Base-by-base conservation (phyloP, 805 yeast genomes). In the Saccharomyces jurei region DNA sequence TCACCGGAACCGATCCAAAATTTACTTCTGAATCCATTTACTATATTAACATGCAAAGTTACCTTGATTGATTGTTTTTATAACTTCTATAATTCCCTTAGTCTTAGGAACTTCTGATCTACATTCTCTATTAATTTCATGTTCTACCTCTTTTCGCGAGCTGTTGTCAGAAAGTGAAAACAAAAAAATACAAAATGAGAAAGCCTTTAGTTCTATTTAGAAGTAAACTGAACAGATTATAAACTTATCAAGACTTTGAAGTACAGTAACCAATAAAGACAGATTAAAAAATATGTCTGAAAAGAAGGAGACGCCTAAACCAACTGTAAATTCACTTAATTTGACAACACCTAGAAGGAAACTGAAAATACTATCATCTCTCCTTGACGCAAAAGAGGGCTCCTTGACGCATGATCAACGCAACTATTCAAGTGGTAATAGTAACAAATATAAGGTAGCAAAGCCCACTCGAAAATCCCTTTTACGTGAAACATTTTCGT, bases 1-100 rank as follows among this genome's bases (percentile, higher is more conserved):
- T 67, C 22, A 36, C 25, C 4, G 44, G 44, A 36, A 68, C 58
- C 10, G 53, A 46, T 8, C 66, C 58, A 41, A 32, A 32, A 31
- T 53, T 32, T 13, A 10, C 41, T 21, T 31, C 48, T 25, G 11
- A 32, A 46, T 14, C 48, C 28, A 32, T 48, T n/a, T 28, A 26
- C 29, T 46, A 27, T 26, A 14, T 46, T 14, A 36, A 17, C 25
- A 36, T 36, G 11, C 21, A 36, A 17, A 36, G 5, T 1, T 11
- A 21, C 6, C 11, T 36, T 36, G 13, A 36, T 17, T 11, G 25
- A 8, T 11, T 17, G 13, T 17, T 36, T 36, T 17, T 36, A 17
- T 17, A 3, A 4, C 25, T 17, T 36, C 13, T 36, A 36, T 36
- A 4, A 2, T 36, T 17, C 44, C 8, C 44, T 2, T 36, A 1